Evolutionary conservation across 129 eudicot genomes (phyloP), one percentile per base, ranked within the genome.

Genomic region (Pseudognaphalium luteoalbum): DNA sequence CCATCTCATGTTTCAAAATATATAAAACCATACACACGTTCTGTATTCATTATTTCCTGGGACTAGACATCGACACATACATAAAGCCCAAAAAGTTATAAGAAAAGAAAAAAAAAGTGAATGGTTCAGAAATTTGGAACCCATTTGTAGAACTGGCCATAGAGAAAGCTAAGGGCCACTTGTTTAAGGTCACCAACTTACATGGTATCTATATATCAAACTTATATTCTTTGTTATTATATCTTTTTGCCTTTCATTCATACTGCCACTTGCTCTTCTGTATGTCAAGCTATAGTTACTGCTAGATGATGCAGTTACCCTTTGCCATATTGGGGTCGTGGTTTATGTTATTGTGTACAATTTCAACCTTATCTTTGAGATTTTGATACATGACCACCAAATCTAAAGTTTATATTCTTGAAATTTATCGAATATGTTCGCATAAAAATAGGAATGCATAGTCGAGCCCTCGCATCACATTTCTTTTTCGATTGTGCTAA

Each of bases 381-480:
- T 73, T 56, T 73, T 37, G 51, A 65, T 54, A 54, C 74, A 80
- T 56, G 37, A 73, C 30, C 41, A 37, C 68, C 14, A 65, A 65
- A 66, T 72, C 68, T 71, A 72, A 17, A 54, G 29, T 72, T 72
- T 63, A 72, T 22, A 73, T 12, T 66, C 39, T 30, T 72, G 68
- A 25, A 52, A 37, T 54, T 72, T 66, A 54, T 65, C 16, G 10
- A 41, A 42, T 65, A 39, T 54, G 8, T 34, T 64, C 29, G 72
- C 71, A 62, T 34, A 35, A 50, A 34, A 63, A 51, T 79, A 79
- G 68, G 32, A 79, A 79, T 32, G 73, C 83, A 11, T 64, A 64
- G 83, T 79, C 83, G 83, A 63, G 83, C 72, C 78, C 51, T 79
- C 33, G 78, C 78, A 72, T 65, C 74, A 37, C 78, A 17, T 52